Base-by-base conservation (phyloP, 495 filamentous ascomycete species). In the Coniosporium apollinis region DNA sequence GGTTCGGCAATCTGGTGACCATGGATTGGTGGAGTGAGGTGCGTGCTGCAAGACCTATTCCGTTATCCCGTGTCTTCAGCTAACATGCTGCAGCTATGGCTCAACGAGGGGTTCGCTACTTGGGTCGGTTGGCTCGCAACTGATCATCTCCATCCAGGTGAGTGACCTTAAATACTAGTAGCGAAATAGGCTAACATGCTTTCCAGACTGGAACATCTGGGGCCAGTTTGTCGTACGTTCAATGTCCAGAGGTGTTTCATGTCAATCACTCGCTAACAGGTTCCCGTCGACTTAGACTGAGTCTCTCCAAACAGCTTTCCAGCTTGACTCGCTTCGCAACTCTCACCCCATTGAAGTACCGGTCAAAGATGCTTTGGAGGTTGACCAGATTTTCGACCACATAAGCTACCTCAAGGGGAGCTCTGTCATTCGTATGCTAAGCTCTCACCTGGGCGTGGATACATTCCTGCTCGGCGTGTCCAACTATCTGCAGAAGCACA, bases 51-150 rank as follows among this genome's bases (percentile, higher is more conserved):
- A 17, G 5, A 5, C 10, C 13, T 13, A 18, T 16, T 31, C 4
- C n/a, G 11, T 33, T 10, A 26, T 26, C 10, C 15, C 35, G 5
- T 15, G n/a, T 33, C 9, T 20, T 29, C 33, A 22, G 33, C 28
- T 6, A 18, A 13, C n/a, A n/a, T n/a, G 11, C 31, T 19, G 11
- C 10, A 92, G 55, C 66, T 97, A 16, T 97, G 89, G 87, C 69
- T 96, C 9, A 65, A 65, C 40, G 87, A 96, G 55, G 87, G 86
- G 2, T 97, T 97, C 56, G 89, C 89, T 16, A 97, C 89, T 3
- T 94, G 87, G 89, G 83, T 93, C 33, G 87, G 87, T 33, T 97
- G 87, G 87, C 68, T 84, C 33, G 87, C 87, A 11, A 74, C 82
- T 16, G 82, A 94, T 55, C 72, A 89, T 53, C 74, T 94, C 41